Evolutionary conservation across 192 early-diverging fungal genomes (phyloP), one percentile per base, ranked within the genome.

Genomic region (Phycomyces nitens): DNA sequence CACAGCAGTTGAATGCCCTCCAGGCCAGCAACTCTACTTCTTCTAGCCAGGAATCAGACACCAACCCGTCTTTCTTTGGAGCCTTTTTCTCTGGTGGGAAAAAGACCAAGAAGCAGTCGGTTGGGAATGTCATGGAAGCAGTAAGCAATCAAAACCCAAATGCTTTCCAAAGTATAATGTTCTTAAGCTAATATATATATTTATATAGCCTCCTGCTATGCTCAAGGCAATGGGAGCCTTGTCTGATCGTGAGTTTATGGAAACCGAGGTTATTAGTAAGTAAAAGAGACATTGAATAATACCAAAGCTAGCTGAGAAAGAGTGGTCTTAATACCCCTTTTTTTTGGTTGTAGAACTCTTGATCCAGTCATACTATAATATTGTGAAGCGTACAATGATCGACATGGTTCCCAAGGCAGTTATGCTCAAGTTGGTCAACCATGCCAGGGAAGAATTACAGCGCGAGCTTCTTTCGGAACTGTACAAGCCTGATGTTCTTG

Each of bases 401-500:
- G 98, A 99, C 73, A 89, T 97, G 82, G 91, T 99, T 0, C 98
- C 98, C 53, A 99, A 99, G 75, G 92, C 96, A 5, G 88, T 99
- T 59, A 99, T 99, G 96, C 85, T 98, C 47, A 98, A 96, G 76
- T 80, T 99, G 47, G 98, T 99, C 11, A 83, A 78, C 62, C 76
- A 85, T 64, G 83, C 94, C 39, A 97, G 93, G 78, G 93, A 98
- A 57, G 92, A 93, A 59, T 78, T 99, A 58, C 97, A 99, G 78
- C 86, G 93, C 41, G 95, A 98, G 76, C 78, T 99, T 22, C 82
- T 99, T 14, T 81, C 90, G 56, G 96, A 99, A 79, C 76, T 99
- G 26, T 99, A 99, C 82, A 97, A 99, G 83, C 82, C 87, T 20
- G 96, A 98, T 54, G 91, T 91, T 16, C 80, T 98, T 58, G 89